These are phyloP conservation scores for Penicillium italicum DNA, from an alignment of 2,329 filamentous ascomycete species.

Conservation along the genomic window DNA sequence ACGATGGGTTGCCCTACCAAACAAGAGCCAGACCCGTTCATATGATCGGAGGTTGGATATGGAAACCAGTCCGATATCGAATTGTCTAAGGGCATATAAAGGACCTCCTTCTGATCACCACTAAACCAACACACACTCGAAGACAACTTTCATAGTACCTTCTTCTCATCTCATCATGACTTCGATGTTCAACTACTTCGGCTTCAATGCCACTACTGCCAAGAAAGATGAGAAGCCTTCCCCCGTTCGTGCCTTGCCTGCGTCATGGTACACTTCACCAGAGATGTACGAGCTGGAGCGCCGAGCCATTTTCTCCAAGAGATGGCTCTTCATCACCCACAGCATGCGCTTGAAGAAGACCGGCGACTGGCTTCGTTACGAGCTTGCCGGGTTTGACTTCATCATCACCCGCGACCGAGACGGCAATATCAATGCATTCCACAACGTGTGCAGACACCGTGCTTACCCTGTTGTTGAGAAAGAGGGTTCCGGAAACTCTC, in stretches of 20 bases:
- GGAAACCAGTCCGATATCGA: neutral
- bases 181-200: slow-evolving; percentile 22
- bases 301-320: slow-evolving; percentile 21
- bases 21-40: neutral
- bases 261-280: slow-evolving; percentile 23
- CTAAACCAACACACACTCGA: neutral
- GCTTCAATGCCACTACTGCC: slow-evolving; percentile 15
- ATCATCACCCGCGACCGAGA: slow-evolving; percentile 23
- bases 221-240: slow-evolving; percentile 12
- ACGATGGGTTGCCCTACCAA: neutral
- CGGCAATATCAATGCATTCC: slow-evolving; percentile 20
- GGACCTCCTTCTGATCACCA: neutral
- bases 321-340: slow-evolving; percentile 24
- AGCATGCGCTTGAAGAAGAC: slow-evolving; percentile 20
- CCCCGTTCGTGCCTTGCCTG: slow-evolving; percentile 18
- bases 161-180: slow-evolving; percentile 10
- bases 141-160: neutral
- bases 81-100: neutral
- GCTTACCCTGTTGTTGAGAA: slow-evolving; percentile 24
- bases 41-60: slow-evolving; percentile 3
- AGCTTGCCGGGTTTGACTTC: slow-evolving; percentile 22
- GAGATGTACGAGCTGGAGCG: slow-evolving; percentile 26
- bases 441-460: slow-evolving; percentile 24
- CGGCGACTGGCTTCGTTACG: slow-evolving; percentile 24
- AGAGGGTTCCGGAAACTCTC: slow-evolving; percentile 19